These are phyloP conservation scores for Torulaspora indica DNA, from an alignment of 805 yeast genomes.

Conservation along the genomic window DNA sequence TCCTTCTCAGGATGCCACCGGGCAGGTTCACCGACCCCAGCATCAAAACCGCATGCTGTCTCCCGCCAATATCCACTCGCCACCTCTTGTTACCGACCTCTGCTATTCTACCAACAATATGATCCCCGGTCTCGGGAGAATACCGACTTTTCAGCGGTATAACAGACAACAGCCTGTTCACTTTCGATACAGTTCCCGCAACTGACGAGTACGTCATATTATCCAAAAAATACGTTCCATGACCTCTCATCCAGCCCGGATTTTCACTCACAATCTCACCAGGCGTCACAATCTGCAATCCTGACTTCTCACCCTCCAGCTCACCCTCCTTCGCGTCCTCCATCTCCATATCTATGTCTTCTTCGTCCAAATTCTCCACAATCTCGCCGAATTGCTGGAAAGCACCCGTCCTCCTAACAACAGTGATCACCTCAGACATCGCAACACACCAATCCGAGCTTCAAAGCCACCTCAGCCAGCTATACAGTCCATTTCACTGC, in stretches of 20 bases:
- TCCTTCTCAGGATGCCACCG: constrained; percentile 92
- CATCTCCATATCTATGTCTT: constrained; percentile 42
- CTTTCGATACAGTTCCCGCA: constrained; percentile 84
- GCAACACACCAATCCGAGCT: not conserved
- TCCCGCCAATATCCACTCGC: constrained; percentile 96
- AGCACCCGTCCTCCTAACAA: constrained; percentile 27
- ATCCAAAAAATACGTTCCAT: constrained; percentile 81
- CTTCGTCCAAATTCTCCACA: constrained; percentile 16
- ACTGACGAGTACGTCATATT: constrained; percentile 82
- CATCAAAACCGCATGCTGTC: constrained; percentile 86
- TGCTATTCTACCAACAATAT: constrained; percentile 85
- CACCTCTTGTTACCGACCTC: constrained; percentile 93
- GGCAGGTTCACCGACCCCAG: constrained; percentile 95
- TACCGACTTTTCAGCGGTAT: constrained; percentile 82
- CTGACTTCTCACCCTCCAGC: constrained; percentile 29
- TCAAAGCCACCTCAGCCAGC: not conserved
- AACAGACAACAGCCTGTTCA: constrained; percentile 81
- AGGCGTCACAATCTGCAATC: constrained; percentile 68
- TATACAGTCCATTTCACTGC: not conserved
- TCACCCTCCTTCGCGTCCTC: constrained; percentile 36
- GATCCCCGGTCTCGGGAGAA: constrained; percentile 94
- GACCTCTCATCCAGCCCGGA: constrained; percentile 97
- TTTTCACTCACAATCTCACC: constrained; percentile 96
- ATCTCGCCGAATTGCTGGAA: constrained; percentile 19
- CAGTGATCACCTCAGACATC: constrained; percentile 32